Evolutionary conservation across 495 filamentous ascomycete genomes (phyloP).

Genomic region (Lophiostoma macrostomum): DNA sequence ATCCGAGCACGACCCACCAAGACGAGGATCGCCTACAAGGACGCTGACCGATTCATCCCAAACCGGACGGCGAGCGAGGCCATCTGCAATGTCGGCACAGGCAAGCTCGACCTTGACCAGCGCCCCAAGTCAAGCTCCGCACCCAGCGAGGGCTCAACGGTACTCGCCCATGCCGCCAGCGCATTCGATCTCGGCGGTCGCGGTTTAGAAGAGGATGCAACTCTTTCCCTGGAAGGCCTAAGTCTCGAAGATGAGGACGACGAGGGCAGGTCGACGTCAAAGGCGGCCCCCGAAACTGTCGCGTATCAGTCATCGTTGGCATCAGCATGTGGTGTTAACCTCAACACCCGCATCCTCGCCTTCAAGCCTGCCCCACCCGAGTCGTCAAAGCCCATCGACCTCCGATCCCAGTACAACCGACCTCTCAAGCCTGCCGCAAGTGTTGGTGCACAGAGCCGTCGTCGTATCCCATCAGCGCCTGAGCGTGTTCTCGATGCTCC

Average conservation of each 20-base stretch:
- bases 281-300: conserved; percentile 77
- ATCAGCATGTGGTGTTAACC: conserved; percentile 83
- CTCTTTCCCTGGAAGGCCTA: conserved; percentile 73
- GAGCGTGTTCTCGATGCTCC: conserved; percentile 98
- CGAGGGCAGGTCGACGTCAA: conserved; percentile 56
- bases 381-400: conserved; percentile 95
- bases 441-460: conserved; percentile 75
- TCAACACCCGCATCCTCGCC: conserved; percentile 93
- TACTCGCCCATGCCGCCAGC: conserved; percentile 63
- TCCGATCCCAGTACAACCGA: conserved; percentile 96
- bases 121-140: conserved; percentile 65
- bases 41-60: conserved; percentile 94
- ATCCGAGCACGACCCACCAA: conserved; percentile 66
- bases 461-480: conserved; percentile 87
- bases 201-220: conserved; percentile 69
- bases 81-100: conserved; percentile 73
- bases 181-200: conserved; percentile 61
- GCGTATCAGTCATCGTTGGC: conserved; percentile 93
- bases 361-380: conserved; percentile 97
- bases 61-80: conserved; percentile 87
- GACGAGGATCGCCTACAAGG: conserved; percentile 73
- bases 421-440: conserved; percentile 77
- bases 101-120: conserved; percentile 64
- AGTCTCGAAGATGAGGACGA: conserved; percentile 64
- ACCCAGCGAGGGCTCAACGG: conserved; percentile 59